phyloP scores from a whole-genome alignment of 1,139 yeast species.

The Yamadazyma spencermartinsiae region DNA sequence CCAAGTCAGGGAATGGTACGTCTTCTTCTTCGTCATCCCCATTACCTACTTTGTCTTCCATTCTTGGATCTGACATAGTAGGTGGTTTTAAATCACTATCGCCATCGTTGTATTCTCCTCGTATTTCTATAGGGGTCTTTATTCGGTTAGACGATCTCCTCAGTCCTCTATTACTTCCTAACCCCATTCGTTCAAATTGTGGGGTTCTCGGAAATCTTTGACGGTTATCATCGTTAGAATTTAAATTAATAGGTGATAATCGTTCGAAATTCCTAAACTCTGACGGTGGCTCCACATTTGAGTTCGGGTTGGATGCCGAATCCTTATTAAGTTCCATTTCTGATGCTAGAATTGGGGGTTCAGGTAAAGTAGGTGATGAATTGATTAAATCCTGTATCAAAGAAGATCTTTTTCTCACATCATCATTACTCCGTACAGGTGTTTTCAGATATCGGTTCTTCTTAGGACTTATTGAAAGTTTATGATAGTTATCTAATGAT shows the following conservation, averaged over 20 bases:
- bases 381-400: slow-evolving; percentile 44
- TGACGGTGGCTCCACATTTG: slow-evolving; percentile 3
- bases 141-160: slow-evolving; percentile 18
- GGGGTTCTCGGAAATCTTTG: slow-evolving; percentile 56
- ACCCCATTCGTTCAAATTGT: slow-evolving; percentile 23
- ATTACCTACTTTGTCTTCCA: slow-evolving; percentile 4
- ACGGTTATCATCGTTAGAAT: slow-evolving; percentile 17
- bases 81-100: slow-evolving; percentile 42
- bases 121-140: slow-evolving; percentile 30
- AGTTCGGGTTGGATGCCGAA: slow-evolving; percentile 1
- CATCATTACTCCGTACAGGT: slow-evolving; percentile 17
- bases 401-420: slow-evolving; percentile 36
- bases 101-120: slow-evolving; percentile 26
- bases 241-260: slow-evolving; percentile 6
- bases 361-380: slow-evolving; percentile 55
- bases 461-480: slow-evolving; percentile 35
- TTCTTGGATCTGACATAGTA: slow-evolving; percentile 2
- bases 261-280: slow-evolving; percentile 5
- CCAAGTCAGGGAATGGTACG: slow-evolving; percentile 25
- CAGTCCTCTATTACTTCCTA: slow-evolving; percentile 11
- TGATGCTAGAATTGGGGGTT: slow-evolving; percentile 43
- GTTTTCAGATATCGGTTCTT: slow-evolving; percentile 23
- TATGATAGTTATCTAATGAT: slow-evolving; percentile 36
- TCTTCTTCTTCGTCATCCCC: slow-evolving; percentile 20
- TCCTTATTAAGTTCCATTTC: slow-evolving; percentile 24